These are phyloP conservation scores for Trichoderma parareesei DNA, from an alignment of 495 filamentous ascomycete species.

Conservation along the genomic window DNA sequence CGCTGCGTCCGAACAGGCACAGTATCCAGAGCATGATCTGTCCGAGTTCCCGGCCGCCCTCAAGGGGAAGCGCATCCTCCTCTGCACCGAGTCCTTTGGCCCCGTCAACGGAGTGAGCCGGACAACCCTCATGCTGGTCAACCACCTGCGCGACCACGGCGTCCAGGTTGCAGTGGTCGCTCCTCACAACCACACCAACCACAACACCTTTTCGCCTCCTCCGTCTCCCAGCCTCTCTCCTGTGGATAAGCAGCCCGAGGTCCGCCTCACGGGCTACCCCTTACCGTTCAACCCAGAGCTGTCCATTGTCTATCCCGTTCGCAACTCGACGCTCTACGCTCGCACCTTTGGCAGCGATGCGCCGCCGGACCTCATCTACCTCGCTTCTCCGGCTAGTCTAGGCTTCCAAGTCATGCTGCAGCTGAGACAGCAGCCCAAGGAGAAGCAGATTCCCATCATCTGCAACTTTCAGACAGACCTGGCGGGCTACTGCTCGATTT, in stretches of 20 bases:
- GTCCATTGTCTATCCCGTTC: slow-evolving; percentile 54
- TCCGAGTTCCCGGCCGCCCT: slow-evolving; percentile 36
- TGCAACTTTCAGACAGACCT: slow-evolving; percentile 62
- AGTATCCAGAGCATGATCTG: slow-evolving; percentile 18
- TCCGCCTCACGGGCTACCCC: slow-evolving; percentile 49
- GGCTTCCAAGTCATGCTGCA: slow-evolving; percentile 55
- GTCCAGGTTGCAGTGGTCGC: slow-evolving; percentile 51
- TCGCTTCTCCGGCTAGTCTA: slow-evolving; percentile 55
- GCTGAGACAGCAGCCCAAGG: slow-evolving; percentile 45
- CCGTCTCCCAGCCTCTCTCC: slow-evolving; percentile 8
- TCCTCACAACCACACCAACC: slow-evolving; percentile 36
- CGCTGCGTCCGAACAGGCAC: background rate
- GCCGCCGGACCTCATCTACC: slow-evolving; percentile 49
- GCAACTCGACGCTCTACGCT: slow-evolving; percentile 43
- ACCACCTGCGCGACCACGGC: slow-evolving; percentile 49
- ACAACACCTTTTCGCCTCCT: slow-evolving; percentile 28
- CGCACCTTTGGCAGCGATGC: slow-evolving; percentile 40
- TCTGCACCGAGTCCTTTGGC: slow-evolving; percentile 57
- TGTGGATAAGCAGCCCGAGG: slow-evolving; percentile 26
- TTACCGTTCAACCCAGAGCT: slow-evolving; percentile 59
- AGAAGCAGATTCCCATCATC: slow-evolving; percentile 42
- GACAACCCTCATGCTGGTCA: slow-evolving; percentile 52
- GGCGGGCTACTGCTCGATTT: slow-evolving; percentile 51
- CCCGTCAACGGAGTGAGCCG: slow-evolving; percentile 59
- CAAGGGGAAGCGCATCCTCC: slow-evolving; percentile 45